phyloP scores from a whole-genome alignment of 768 basidiomycete genomes.

The Auricularia heimuer region DNA sequence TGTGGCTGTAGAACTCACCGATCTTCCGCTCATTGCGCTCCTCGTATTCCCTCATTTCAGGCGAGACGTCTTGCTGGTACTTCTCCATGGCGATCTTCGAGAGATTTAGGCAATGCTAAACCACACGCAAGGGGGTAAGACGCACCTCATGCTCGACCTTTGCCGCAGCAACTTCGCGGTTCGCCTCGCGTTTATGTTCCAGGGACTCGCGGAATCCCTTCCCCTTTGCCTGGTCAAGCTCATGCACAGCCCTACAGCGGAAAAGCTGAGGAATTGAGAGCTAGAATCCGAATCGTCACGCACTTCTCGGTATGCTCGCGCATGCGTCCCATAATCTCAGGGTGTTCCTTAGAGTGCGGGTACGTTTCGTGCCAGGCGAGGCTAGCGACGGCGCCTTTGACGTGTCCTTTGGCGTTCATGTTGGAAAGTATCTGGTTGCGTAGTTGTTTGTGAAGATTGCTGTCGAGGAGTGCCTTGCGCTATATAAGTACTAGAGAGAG shows the following conservation, averaged over 20 bases:
- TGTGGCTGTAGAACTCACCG: background rate
- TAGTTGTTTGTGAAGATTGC: no score
- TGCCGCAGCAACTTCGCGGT: background rate
- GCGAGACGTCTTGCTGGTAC: background rate
- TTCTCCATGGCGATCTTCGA: background rate
- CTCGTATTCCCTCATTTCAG: background rate
- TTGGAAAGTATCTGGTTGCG: no score
- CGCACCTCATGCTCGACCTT: background rate
- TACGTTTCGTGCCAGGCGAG: conserved; percentile 1
- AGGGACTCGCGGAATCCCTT: background rate
- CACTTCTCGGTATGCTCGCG: background rate
- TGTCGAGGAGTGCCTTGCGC: no score
- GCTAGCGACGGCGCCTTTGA: background rate
- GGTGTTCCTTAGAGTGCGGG: background rate
- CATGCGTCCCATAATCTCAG: background rate
- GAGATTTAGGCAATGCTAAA: background rate
- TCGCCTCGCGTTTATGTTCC: background rate
- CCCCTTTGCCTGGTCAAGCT: background rate
- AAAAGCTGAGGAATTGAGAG: background rate
- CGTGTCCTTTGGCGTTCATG: background rate
- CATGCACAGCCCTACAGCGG: background rate
- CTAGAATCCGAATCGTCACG: background rate
- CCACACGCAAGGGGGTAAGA: no score
- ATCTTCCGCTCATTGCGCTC: background rate
- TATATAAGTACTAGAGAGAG: no score